Percentiles rank a stretch among this genome's conserved stretches.
phyloP scores from a whole-genome alignment of 768 basidiomycete genomes.

The Phlebiopsis gigantea region DNA sequence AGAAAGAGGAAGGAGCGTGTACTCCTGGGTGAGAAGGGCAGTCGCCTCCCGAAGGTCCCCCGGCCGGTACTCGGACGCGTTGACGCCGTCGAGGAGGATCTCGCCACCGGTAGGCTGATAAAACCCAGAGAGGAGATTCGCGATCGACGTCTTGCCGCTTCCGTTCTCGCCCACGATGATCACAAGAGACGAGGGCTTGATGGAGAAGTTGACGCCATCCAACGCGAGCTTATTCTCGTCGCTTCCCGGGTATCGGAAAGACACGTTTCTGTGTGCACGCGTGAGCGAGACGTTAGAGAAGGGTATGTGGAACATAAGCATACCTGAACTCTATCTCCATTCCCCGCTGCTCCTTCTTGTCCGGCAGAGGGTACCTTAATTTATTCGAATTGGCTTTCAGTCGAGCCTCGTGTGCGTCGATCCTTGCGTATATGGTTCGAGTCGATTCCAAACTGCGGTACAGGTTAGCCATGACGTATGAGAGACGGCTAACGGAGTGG shows the following conservation, averaged over 20 bases:
- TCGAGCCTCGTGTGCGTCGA: neutral
- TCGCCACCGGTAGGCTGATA: conserved; percentile 21
- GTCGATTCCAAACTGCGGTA: neutral
- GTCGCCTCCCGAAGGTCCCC: conserved; percentile 31
- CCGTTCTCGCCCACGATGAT: conserved; percentile 57
- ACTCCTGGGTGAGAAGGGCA: conserved; percentile 38
- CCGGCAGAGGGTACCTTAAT: neutral
- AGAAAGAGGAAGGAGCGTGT: conserved; percentile 32
- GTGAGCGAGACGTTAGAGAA: neutral
- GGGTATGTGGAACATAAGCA: neutral
- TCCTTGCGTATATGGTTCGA: neutral
- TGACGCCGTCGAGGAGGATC: conserved; percentile 33
- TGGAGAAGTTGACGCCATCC: conserved; percentile 31
- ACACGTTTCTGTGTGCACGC: conserved; percentile 36
- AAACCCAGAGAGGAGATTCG: conserved; percentile 24
- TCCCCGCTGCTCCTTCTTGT: neutral
- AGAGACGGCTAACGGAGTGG: neutral
- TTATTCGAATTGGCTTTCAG: neutral
- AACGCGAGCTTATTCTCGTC: conserved; percentile 32
- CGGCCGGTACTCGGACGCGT: conserved; percentile 29
- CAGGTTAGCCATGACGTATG: neutral
- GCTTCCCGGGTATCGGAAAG: conserved; percentile 47
- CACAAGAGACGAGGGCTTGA: conserved; percentile 40
- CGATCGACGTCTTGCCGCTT: conserved; percentile 44
- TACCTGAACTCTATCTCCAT: conserved; percentile 10